A percentile compares a stretch with the other conserved stretches of the same genome.
Conservation (phyloP, 2,329 filamentous ascomycete genomes). For the Colletotrichum sp. region DNA sequence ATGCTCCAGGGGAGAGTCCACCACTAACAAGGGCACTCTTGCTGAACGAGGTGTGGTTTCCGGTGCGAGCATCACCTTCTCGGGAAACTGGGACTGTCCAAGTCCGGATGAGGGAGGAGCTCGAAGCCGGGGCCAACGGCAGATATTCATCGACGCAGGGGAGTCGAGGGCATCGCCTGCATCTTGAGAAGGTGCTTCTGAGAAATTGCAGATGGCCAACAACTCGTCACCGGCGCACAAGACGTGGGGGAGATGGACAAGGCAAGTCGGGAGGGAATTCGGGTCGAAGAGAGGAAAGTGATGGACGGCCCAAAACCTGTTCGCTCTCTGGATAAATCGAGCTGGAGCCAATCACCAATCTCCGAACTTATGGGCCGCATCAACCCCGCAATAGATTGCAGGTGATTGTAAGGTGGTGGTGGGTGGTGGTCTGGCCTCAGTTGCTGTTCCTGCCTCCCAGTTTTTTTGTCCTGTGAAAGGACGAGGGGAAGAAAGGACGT, state of each 20-base stretch:
- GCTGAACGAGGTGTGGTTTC: background rate
- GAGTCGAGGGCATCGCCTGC: background rate
- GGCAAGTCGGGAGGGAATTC: background rate
- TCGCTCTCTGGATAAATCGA: background rate
- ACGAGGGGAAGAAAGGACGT: background rate
- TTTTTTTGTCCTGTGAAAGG: background rate
- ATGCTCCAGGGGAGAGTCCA: background rate
- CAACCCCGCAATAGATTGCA: slow-evolving; percentile 9
- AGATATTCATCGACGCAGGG: slow-evolving; percentile 6
- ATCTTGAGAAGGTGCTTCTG: background rate
- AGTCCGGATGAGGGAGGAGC: background rate
- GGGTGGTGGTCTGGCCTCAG: background rate
- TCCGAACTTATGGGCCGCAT: background rate
- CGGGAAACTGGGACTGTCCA: background rate
- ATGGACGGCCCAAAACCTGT: background rate
- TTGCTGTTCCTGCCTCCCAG: background rate
- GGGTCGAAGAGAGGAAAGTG: background rate
- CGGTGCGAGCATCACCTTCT: background rate
- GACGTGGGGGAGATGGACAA: background rate
- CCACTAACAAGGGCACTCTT: background rate
- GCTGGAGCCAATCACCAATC: background rate
- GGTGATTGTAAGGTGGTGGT: background rate
- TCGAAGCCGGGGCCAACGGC: slow-evolving; percentile 5
- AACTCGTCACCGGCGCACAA: background rate
- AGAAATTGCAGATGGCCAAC: background rate